A percentile compares a stretch with the other conserved stretches of the same genome.
These are phyloP conservation scores for Gossypium thurberi DNA, from an alignment of 345 rosid genomes.

Conservation along the genomic window DNA sequence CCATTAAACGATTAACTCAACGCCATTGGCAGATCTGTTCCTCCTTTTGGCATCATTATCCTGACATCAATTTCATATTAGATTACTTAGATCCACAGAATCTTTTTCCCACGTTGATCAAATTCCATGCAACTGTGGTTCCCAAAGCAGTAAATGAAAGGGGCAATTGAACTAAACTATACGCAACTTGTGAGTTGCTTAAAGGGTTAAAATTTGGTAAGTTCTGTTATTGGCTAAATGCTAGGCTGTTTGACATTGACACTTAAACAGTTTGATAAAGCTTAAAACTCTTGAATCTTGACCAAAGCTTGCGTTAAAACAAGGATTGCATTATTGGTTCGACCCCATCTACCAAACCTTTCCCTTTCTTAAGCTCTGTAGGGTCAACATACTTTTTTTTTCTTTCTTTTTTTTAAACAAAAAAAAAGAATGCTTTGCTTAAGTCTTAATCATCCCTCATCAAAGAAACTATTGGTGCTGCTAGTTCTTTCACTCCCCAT, in stretches of 20 bases:
- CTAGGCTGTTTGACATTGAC: too few species aligned
- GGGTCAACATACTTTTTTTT: neutral
- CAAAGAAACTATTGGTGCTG: neutral
- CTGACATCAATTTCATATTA: neutral
- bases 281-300: too few species aligned
- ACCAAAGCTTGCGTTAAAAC: too few species aligned
- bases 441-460: conserved; percentile 11
- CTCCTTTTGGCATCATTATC: neutral
- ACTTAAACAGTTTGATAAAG: too few species aligned
- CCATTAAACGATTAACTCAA: neutral
- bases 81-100: neutral
- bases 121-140: neutral
- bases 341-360: conserved; percentile 21
- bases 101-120: neutral
- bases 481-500: neutral
- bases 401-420: neutral
- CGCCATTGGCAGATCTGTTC: too few species aligned
- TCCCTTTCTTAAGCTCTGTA: neutral
- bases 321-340: conserved; percentile 6
- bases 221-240: too few species aligned
- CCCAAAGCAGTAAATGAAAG: neutral
- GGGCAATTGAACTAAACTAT: neutral
- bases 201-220: neutral
- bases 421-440: conserved; percentile 10
- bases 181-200: neutral